Percentiles rank a stretch among this genome's conserved stretches.
Evolutionary conservation across 805 yeast genomes (phyloP).

Genomic region (Yamadazyma nakazawae): DNA sequence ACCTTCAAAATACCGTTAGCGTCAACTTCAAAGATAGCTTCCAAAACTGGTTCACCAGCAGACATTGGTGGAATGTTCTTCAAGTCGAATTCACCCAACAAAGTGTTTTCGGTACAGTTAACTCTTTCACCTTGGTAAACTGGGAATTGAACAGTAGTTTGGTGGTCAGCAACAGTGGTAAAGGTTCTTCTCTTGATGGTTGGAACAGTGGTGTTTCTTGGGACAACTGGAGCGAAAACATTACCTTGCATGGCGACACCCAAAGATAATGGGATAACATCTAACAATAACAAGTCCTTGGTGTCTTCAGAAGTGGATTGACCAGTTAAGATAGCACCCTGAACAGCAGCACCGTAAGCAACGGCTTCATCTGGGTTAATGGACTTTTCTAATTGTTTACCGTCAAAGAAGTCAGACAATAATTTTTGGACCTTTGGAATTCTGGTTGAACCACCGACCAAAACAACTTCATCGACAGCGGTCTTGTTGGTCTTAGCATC

Average conservation of each 20-base stretch:
- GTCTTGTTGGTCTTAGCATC: conserved; percentile 43
- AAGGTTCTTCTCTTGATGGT: conserved; percentile 50
- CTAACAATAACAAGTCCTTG: conserved; percentile 49
- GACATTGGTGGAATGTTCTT: conserved; percentile 50
- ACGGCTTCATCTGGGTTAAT: conserved; percentile 52
- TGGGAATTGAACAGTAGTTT: conserved; percentile 50
- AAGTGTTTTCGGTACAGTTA: conserved; percentile 49
- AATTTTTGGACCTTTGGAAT: conserved; percentile 50
- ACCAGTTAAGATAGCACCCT: conserved; percentile 51
- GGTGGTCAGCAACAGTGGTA: conserved; percentile 52
- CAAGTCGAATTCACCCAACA: conserved; percentile 50
- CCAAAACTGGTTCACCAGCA: conserved; percentile 51
- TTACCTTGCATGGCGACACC: conserved; percentile 53
- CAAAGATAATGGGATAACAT: conserved; percentile 49
- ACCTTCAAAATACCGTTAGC: conserved; percentile 52
- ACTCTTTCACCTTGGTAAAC: conserved; percentile 53
- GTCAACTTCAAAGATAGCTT: conserved; percentile 48
- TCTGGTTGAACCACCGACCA: conserved; percentile 53
- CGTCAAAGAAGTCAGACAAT: conserved; percentile 49
- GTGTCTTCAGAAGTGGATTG: conserved; percentile 48
- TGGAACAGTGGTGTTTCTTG: conserved; percentile 51
- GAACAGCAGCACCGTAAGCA: conserved; percentile 51
- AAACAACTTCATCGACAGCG: conserved; percentile 45
- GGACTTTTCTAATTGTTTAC: conserved; percentile 48
- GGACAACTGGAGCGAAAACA: conserved; percentile 49